Evolutionary conservation across 495 filamentous ascomycete genomes (phyloP).

Genomic region (Lasiosphaeria miniovina): DNA sequence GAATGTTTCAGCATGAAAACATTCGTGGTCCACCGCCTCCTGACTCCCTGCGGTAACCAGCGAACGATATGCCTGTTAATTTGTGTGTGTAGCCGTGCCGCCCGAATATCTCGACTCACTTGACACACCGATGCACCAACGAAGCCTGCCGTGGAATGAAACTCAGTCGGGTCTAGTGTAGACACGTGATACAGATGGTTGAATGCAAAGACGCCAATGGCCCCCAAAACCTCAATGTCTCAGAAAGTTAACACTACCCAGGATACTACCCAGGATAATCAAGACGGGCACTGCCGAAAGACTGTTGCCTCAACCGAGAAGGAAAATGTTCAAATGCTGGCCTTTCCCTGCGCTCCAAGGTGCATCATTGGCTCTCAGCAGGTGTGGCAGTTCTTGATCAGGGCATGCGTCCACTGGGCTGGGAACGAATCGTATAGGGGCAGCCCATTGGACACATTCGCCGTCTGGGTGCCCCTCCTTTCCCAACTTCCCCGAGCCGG

Average conservation of each 20-base stretch:
- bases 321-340: neutral
- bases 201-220: neutral
- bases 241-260: too few relatives aligned
- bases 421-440: slow-evolving; percentile 22
- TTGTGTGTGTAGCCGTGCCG: too few relatives aligned
- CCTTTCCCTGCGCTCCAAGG: neutral
- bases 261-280: neutral
- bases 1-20: too few relatives aligned
- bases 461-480: slow-evolving; percentile 14
- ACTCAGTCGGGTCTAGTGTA: too few relatives aligned
- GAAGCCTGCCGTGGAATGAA: too few relatives aligned
- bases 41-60: too few relatives aligned
- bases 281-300: neutral
- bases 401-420: slow-evolving; percentile 23
- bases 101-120: too few relatives aligned
- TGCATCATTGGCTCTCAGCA: neutral
- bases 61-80: too few relatives aligned
- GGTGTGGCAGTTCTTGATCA: neutral
- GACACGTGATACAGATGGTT: neutral
- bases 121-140: too few relatives aligned
- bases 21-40: too few relatives aligned
- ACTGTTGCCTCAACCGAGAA: neutral
- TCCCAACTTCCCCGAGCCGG: neutral
- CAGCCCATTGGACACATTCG: slow-evolving; percentile 19
- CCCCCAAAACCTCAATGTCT: neutral